Evolutionary conservation across 306 rosid species (phyloP), one percentile per base, ranked within the genome.

Genomic region (Vigna nakashimae): DNA sequence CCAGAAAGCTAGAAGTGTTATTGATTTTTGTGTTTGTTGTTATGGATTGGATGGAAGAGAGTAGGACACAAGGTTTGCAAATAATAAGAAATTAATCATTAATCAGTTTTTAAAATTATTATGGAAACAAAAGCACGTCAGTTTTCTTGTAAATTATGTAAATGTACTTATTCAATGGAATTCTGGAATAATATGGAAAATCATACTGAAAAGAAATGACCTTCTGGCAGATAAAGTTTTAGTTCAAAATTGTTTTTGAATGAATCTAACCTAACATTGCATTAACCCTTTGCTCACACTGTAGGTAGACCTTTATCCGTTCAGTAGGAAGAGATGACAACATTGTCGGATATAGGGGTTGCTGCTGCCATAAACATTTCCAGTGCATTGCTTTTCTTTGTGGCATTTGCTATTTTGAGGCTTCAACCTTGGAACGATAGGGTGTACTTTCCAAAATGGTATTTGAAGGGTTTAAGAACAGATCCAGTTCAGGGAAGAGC

Each of bases 401-500:
- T 93, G 34, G 86, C 83, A 30, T 93, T 93, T 78, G 94, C 96
- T 36, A n/a, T 93, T 71, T 84, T 93, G 77, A 89, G 98, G 98
- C 96, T 93, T 74, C 98, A 93, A 69, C 98, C 98, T 56, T 82
- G 89, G 80, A 93, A 93, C 76, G 98, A 93, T 62, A 83, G 96
- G 55, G 97, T 92, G 8, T 92, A 92, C 89, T 92, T 92, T 75
- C 91, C 96, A 12, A 92, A 92, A 81, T 92, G 96, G 97, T 87
- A 92, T 71, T 55, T 92, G 2, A 90, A 86, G 83, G 92, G 91
- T 50, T 48, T 89, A 51, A 89, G 98, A 77, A 83, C 87, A 65
- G 93, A 92, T 82, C 97, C 98, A 45, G 58, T 84, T 38, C 84
- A 65, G 4, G 86, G 91, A 38, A 93, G 94, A 30, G 84, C 82